These are phyloP conservation scores for Aspergillus ibericus DNA, from an alignment of 2,329 filamentous ascomycete species.

Conservation along the genomic window DNA sequence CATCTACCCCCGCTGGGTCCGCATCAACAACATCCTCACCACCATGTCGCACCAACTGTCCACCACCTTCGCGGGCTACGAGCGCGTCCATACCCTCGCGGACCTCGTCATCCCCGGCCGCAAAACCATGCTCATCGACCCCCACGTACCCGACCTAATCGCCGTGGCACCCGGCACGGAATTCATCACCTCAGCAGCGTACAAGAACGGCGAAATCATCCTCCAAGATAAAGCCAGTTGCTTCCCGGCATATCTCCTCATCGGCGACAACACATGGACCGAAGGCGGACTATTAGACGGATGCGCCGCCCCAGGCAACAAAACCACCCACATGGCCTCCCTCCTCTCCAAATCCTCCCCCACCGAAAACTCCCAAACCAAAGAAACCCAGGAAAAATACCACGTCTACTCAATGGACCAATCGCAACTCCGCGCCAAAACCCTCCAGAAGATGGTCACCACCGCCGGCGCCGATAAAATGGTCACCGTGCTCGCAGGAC, in stretches of 20 bases:
- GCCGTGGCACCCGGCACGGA: slow-evolving; percentile 73
- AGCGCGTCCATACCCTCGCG: slow-evolving; percentile 55
- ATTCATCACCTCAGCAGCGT: slow-evolving; percentile 71
- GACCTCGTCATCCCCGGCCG: slow-evolving; percentile 52
- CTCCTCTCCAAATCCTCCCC: slow-evolving; percentile 48
- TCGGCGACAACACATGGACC: slow-evolving; percentile 51
- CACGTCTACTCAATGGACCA: slow-evolving; percentile 55
- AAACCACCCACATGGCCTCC: slow-evolving; percentile 89
- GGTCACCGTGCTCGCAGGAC: slow-evolving; percentile 68
- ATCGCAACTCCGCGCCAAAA: slow-evolving; percentile 61
- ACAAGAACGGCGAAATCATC: slow-evolving; percentile 75
- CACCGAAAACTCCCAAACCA: too few species aligned
- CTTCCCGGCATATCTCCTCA: slow-evolving; percentile 86
- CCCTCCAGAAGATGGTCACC: slow-evolving; percentile 79
- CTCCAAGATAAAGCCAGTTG: slow-evolving; percentile 97
- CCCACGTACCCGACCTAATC: slow-evolving; percentile 78
- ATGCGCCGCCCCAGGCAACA: slow-evolving; percentile 94
- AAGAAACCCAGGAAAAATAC: slow-evolving; percentile 25
- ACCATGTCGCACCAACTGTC: slow-evolving; percentile 70
- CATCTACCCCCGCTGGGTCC: slow-evolving; percentile 82
- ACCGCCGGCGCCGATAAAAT: slow-evolving; percentile 68
- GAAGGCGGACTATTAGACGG: slow-evolving; percentile 87
- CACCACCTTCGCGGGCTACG: slow-evolving; percentile 69
- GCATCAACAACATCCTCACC: slow-evolving; percentile 77
- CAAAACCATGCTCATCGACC: slow-evolving; percentile 58